Percentiles rank a stretch among this genome's conserved stretches.
Evolutionary conservation across 2,329 filamentous ascomycete genomes (phyloP).

Genomic region (Dissoconium aciculare): DNA sequence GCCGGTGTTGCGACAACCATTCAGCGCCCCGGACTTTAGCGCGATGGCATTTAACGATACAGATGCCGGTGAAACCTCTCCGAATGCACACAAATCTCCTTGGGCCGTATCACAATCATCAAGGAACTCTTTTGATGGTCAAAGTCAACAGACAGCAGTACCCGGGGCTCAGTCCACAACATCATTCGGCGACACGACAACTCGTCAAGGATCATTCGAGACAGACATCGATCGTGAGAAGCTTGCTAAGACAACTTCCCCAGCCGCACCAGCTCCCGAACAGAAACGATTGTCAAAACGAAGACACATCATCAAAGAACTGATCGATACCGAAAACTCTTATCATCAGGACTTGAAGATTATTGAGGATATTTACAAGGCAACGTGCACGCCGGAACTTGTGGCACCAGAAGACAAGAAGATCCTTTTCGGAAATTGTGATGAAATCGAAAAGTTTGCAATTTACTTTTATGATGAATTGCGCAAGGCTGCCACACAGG

Average conservation of each 20-base stretch:
- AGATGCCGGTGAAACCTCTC: slow-evolving; percentile 19
- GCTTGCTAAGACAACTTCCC: slow-evolving; percentile 14
- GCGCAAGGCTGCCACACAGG: slow-evolving; percentile 61
- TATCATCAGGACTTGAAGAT: slow-evolving; percentile 96
- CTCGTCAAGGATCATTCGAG: slow-evolving; percentile 16
- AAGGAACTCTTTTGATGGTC: slow-evolving; percentile 21
- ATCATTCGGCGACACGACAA: slow-evolving; percentile 19
- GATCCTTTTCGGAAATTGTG: slow-evolving; percentile 80
- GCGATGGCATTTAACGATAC: slow-evolving; percentile 15
- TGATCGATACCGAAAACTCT: slow-evolving; percentile 80
- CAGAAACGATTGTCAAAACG: slow-evolving; percentile 64
- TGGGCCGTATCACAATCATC: slow-evolving; percentile 20
- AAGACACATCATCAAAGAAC: slow-evolving; percentile 72
- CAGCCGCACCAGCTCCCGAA: slow-evolving; percentile 24
- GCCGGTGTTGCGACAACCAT: slow-evolving; percentile 7
- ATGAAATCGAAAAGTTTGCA: slow-evolving; percentile 79
- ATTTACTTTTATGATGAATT: slow-evolving; percentile 63
- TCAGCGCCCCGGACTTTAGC: slow-evolving; percentile 15
- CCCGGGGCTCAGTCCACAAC: slow-evolving; percentile 22
- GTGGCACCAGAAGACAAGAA: slow-evolving; percentile 75
- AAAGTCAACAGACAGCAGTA: slow-evolving; percentile 14
- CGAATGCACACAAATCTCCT: slow-evolving; percentile 12
- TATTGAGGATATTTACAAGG: slow-evolving; percentile 93
- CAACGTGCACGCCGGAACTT: slow-evolving; percentile 55
- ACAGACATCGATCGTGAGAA: slow-evolving; percentile 12